Evolutionary conservation across 176 grass and related monocot genomes (phyloP).

Genomic region (Elymus sibiricus): DNA sequence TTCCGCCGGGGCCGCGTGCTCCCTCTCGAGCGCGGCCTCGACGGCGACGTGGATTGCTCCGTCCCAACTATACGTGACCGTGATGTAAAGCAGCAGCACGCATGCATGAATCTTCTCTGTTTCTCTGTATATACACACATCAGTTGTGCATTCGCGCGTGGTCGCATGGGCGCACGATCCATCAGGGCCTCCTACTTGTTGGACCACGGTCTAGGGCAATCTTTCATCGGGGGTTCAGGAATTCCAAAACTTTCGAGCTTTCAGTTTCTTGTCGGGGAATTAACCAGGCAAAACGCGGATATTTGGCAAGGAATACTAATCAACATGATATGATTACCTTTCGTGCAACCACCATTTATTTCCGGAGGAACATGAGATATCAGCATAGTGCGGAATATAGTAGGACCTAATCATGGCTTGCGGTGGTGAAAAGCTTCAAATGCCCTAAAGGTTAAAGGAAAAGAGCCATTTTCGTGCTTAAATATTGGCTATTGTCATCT

Average conservation of each 20-base stretch:
- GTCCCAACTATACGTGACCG: neutral
- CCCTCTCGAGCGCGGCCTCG: neutral
- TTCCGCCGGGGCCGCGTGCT: neutral
- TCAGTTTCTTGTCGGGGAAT: neutral
- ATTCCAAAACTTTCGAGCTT: neutral
- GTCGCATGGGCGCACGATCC: neutral
- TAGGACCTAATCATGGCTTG: slow-evolving; percentile 45
- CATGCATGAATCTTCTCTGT: neutral
- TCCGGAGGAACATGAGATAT: neutral
- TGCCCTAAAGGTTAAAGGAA: neutral
- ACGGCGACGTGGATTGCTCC: neutral
- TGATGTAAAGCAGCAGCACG: neutral
- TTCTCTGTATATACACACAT: neutral
- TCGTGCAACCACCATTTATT: neutral
- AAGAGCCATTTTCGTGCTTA: neutral
- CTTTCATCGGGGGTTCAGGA: neutral
- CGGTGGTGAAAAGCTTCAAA: slow-evolving; percentile 33
- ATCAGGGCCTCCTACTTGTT: neutral
- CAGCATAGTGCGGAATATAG: neutral
- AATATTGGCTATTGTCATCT: slow-evolving; percentile 26
- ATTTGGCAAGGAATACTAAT: neutral
- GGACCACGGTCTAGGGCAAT: neutral
- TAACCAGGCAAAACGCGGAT: neutral
- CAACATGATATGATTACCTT: neutral
- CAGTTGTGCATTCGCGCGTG: neutral